These are phyloP conservation scores for Pseudoscleropodium purum DNA, from an alignment of 225 moss, liverwort and hornwort species.

Conservation along the genomic window DNA sequence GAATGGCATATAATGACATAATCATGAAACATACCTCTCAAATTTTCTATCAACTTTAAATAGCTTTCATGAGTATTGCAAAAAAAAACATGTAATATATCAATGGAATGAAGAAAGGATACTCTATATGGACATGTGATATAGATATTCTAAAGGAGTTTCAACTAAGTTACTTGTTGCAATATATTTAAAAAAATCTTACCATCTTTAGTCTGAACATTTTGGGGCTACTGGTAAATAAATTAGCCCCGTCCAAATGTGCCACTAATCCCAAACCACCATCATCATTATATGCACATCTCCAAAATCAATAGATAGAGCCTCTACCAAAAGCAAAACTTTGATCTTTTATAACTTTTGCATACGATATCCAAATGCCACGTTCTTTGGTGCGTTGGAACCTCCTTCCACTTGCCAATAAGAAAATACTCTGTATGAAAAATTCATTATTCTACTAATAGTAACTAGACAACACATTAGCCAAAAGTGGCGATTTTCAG, in stretches of 20 bases:
- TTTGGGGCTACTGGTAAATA: no score
- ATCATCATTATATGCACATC: fast-evolving
- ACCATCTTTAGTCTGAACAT: background rate
- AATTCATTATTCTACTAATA: background rate
- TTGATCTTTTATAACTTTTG: background rate
- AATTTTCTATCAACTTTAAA: background rate
- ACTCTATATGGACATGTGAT: background rate
- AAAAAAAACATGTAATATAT: no score
- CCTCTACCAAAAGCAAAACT: background rate
- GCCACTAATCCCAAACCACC: fast-evolving
- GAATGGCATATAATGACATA: background rate
- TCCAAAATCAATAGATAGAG: background rate
- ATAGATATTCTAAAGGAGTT: fast-evolving
- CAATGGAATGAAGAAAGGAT: background rate
- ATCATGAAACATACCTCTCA: no score
- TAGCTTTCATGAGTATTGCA: background rate
- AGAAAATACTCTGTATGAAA: background rate
- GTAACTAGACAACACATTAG: background rate
- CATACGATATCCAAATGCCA: background rate
- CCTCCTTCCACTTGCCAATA: background rate
- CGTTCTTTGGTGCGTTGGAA: fast-evolving
- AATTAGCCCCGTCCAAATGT: background rate
- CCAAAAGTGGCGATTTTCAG: background rate
- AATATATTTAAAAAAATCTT: background rate
- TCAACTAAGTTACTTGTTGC: background rate